phyloP scores from a whole-genome alignment of 2,329 filamentous ascomycete genomes.

The Colletotrichum simmondsii region DNA sequence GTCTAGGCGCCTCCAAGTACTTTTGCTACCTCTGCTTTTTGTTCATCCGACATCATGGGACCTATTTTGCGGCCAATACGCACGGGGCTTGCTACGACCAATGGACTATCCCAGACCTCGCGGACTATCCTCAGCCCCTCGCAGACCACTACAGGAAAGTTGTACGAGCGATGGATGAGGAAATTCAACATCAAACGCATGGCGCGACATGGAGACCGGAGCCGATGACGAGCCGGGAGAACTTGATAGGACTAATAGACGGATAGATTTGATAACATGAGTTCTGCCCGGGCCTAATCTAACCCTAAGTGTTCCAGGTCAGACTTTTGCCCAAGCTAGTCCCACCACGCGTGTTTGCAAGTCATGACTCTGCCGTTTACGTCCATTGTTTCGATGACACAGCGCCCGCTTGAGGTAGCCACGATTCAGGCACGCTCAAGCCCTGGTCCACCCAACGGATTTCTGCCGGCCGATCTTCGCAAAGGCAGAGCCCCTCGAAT shows the following conservation, averaged over 20 bases:
- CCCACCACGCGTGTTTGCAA: neutral
- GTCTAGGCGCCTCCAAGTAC: conserved; percentile 35
- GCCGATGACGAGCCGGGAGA: conserved; percentile 36
- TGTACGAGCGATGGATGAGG: conserved; percentile 25
- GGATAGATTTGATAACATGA: neutral
- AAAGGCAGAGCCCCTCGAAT: neutral
- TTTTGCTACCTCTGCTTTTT: conserved; percentile 36
- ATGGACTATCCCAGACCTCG: conserved; percentile 35
- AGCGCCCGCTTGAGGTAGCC: conserved; percentile 3
- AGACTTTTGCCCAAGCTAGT: neutral
- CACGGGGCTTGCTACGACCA: conserved; percentile 36
- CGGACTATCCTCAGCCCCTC: conserved; percentile 29
- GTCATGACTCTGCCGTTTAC: neutral
- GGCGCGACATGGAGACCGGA: conserved; percentile 28
- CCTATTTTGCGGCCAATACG: conserved; percentile 33
- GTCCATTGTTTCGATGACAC: neutral
- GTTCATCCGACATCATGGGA: conserved; percentile 33
- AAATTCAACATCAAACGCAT: conserved; percentile 3
- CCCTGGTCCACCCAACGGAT: neutral
- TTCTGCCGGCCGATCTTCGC: neutral
- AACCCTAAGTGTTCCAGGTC: neutral
- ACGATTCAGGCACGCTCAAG: neutral
- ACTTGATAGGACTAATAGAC: conserved; percentile 18
- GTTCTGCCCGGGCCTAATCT: neutral
- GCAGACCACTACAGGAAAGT: conserved; percentile 20